These are phyloP conservation scores for Nyssa sinensis DNA, from an alignment of 148 eudicot genomes.

Conservation along the genomic window DNA sequence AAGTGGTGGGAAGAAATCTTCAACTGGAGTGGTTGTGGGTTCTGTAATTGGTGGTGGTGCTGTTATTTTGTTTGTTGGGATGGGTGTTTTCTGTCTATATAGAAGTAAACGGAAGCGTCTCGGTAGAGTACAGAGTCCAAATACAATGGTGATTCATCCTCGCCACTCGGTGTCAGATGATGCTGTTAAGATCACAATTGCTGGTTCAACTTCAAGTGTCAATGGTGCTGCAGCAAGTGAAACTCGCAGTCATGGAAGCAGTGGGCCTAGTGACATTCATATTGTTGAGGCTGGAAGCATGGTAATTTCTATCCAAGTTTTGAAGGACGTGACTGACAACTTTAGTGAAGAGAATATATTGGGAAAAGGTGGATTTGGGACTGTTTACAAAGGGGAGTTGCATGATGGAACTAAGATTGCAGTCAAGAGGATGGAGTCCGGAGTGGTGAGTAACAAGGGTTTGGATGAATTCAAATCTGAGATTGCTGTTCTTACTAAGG, in stretches of 20 bases:
- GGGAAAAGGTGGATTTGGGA: slow-evolving; percentile 63
- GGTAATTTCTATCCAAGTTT: slow-evolving; percentile 47
- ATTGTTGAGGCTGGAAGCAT: slow-evolving; percentile 45
- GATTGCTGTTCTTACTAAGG: slow-evolving; percentile 64
- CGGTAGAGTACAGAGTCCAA: slow-evolving; percentile 47
- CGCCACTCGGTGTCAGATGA: slow-evolving; percentile 60
- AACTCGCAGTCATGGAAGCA: slow-evolving; percentile 34
- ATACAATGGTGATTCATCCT: slow-evolving; percentile 59
- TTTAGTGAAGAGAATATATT: slow-evolving; percentile 46
- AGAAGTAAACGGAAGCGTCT: slow-evolving; percentile 48
- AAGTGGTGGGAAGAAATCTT: slow-evolving; percentile 29
- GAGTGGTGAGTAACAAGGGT: slow-evolving; percentile 47
- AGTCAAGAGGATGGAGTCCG: slow-evolving; percentile 62
- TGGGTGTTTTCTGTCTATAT: slow-evolving; percentile 41
- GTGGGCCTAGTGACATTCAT: slow-evolving; percentile 40
- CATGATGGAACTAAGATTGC: slow-evolving; percentile 64
- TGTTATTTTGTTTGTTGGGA: slow-evolving; percentile 40
- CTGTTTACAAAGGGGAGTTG: slow-evolving; percentile 59
- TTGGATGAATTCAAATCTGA: slow-evolving; percentile 61
- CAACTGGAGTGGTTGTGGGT: slow-evolving; percentile 54
- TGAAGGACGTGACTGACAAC: slow-evolving; percentile 47
- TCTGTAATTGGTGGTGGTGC: slow-evolving; percentile 49
- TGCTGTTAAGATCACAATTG: slow-evolving; percentile 56
- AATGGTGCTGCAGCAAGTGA: slow-evolving; percentile 44
- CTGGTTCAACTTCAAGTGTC: slow-evolving; percentile 39